Evolutionary conservation across 805 yeast species (phyloP).

Genomic region (Spathaspora passalidarum): DNA sequence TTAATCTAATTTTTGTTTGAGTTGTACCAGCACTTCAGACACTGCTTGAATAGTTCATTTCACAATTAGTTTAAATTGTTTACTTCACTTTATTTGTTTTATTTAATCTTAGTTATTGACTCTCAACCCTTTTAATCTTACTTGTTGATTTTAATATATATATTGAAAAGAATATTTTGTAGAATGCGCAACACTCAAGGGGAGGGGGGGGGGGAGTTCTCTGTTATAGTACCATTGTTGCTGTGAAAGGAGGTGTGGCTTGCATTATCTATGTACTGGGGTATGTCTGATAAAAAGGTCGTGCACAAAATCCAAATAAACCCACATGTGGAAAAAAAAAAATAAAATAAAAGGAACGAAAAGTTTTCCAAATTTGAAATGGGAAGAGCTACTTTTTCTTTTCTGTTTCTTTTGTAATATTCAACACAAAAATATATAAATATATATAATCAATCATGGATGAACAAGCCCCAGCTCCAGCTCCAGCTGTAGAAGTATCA

Average conservation of each 20-base stretch:
- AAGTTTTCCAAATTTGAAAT: background rate
- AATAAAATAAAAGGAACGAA: background rate
- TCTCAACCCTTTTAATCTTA: background rate
- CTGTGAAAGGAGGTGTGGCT: too few species aligned
- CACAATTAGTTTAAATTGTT: background rate
- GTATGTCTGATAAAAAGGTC: background rate
- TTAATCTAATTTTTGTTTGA: background rate
- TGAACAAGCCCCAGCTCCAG: conserved; percentile 1
- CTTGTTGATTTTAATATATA: background rate
- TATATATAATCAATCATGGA: conserved; percentile 3
- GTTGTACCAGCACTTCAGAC: background rate
- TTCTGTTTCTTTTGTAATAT: background rate
- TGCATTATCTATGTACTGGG: background rate
- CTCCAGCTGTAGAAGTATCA: conserved; percentile 18
- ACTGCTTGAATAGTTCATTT: background rate
- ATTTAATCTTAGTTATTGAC: conserved; percentile 1
- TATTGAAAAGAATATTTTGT: background rate
- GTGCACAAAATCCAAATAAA: background rate
- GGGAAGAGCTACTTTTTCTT: background rate
- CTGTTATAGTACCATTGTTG: too few species aligned
- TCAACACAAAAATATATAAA: background rate
- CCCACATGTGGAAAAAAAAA: conserved; percentile 1
- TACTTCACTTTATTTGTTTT: conserved; percentile 2
- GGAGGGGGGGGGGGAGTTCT: too few species aligned
- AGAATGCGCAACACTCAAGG: too few species aligned